Conservation (phyloP, 148 eudicot genomes). For the Drosera capensis region DNA sequence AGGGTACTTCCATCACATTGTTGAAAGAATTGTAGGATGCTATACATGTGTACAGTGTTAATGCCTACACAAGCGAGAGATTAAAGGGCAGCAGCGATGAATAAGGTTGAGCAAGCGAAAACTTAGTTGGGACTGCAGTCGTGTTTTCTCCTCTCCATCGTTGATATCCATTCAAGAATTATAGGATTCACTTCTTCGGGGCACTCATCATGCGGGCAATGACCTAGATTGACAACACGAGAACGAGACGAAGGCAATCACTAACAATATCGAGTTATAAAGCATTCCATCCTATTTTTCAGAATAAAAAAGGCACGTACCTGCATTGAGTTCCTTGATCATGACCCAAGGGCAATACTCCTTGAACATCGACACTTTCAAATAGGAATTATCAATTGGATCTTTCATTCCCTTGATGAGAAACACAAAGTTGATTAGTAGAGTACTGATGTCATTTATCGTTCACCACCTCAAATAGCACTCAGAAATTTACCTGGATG, state of each 20-base stretch:
- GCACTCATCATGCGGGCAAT: conserved; percentile 89
- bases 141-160: conserved; percentile 15
- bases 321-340: conserved; percentile 65
- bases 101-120: no score
- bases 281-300: no score
- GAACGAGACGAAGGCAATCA: not conserved
- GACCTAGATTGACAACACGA: conserved; percentile 53
- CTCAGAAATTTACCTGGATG: conserved; percentile 46
- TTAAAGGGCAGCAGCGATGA: no score
- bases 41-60: no score
- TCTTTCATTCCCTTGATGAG: conserved; percentile 76
- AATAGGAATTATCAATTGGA: conserved; percentile 53
- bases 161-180: conserved; percentile 49
- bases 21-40: no score
- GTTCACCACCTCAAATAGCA: not conserved
- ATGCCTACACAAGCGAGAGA: no score
- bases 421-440: no score
- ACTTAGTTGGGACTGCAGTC: not conserved
- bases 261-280: not conserved
- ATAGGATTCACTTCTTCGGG: conserved; percentile 68
- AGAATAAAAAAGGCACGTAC: no score
- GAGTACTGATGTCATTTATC: no score
- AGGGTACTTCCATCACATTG: no score
- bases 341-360: conserved; percentile 50
- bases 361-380: conserved; percentile 44